Conservation (phyloP, 78 protist species). For the Abeoforma whisleri region DNA sequence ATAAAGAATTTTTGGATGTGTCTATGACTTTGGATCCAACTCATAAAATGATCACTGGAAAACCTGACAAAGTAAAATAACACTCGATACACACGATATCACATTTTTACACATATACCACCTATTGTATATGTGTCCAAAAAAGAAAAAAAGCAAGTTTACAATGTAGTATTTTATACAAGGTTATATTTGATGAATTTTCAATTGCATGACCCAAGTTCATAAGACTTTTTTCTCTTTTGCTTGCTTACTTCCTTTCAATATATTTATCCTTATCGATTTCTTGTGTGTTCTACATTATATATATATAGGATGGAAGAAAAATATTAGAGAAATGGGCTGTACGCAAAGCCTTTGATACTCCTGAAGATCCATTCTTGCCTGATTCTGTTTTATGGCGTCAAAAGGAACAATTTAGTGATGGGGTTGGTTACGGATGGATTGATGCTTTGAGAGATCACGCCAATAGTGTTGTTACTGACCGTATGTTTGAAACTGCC, state of each 20-base stretch:
- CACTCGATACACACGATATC: no score
- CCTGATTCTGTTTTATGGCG: constrained; percentile 71
- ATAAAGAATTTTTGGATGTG: constrained; percentile 55
- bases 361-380: constrained; percentile 65
- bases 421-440: constrained; percentile 86
- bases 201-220: no score
- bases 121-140: no score
- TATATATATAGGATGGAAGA: constrained; percentile 39
- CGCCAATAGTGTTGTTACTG: constrained; percentile 53
- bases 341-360: constrained; percentile 68
- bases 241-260: no score
- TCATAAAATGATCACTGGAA: constrained; percentile 51
- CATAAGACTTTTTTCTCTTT: no score
- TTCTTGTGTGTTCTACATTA: no score
- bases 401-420: constrained; percentile 80
- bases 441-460: constrained; percentile 69
- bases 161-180: no score
- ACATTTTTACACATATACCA: no score
- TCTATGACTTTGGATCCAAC: constrained; percentile 67
- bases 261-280: no score
- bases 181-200: no score
- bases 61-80: background rate
- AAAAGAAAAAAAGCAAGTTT: no score
- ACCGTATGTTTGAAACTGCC: constrained; percentile 48
- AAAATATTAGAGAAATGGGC: constrained; percentile 68